Evolutionary conservation across 75 land plant genomes (phyloP), one percentile per base, ranked within the genome.

Genomic region (Selaginella tamariscina): DNA sequence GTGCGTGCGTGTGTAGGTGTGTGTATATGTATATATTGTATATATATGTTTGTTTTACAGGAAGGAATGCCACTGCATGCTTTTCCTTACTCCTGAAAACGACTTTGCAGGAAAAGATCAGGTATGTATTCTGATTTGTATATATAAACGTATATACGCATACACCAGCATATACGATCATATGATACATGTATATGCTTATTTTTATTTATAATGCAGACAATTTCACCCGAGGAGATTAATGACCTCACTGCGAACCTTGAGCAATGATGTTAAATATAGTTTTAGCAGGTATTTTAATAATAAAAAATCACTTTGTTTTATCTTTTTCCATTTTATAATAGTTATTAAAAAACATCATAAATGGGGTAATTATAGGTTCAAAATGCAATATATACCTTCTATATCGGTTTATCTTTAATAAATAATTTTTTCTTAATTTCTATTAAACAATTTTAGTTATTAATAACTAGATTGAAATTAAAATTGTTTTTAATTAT

Each of bases 31-130:
- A 65, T 65, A 32, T 31, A 27, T 8, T 24, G 15, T 20, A 5
- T 2, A 5, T 2, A 65, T 5, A 2, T 64, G 22, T 68, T 59
- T 33, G 65, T n/a, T 59, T 80, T 32, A 65, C 87, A 91, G 97
- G 82, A 91, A 91, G 73, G 97, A 91, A 76, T 91, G 97, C 69
- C 97, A 91, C 64, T 91, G 97, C 68, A 91, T 91, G 97, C 83
- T 91, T 32, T 91, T 91, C 33, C 83, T 91, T 56, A 91, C 97
- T 22, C 80, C 84, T 26, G 97, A 91, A 2, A 88, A 88, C 71
- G 94, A 91, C 64, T 91, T 91, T 82, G 93, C 97, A 73, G 97
- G 97, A 13, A 55, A 68, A 21, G 97, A 91, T 0, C 97, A 91
- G 87, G 97, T 88, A 71, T 31, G 31, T 1, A 8, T 72, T 26